Conservation (phyloP, 192 early-diverging fungal genomes). For the Pilaira anomala region DNA sequence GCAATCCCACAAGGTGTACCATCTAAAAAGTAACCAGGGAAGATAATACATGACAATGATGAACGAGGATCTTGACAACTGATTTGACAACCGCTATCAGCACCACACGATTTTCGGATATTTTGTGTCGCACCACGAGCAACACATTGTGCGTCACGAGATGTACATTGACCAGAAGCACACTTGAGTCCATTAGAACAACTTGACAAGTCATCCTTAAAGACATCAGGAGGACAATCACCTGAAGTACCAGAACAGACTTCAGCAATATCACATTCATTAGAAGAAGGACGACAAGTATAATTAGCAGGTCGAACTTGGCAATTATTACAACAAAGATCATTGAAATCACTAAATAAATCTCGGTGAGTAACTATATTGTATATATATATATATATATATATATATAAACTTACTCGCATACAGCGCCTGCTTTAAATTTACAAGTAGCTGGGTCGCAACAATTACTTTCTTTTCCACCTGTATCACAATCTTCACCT, state of each 20-base stretch:
- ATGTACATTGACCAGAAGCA: slow-evolving; percentile 75
- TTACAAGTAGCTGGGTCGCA: slow-evolving; percentile 82
- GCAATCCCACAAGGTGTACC: slow-evolving; percentile 72
- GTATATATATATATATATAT: not conserved
- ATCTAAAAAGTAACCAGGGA: slow-evolving; percentile 67
- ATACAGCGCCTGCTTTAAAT: slow-evolving; percentile 71
- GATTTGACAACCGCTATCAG: slow-evolving; percentile 2
- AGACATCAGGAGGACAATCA: slow-evolving; percentile 70
- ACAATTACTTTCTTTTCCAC: slow-evolving; percentile 73
- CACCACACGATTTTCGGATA: slow-evolving; percentile 61
- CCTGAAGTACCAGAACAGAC: slow-evolving; percentile 70
- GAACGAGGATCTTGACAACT: not conserved
- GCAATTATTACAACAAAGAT: slow-evolving; percentile 82
- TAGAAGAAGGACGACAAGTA: slow-evolving; percentile 74
- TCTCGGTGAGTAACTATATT: too few relatives aligned
- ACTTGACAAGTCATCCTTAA: slow-evolving; percentile 59
- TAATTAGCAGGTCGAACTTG: slow-evolving; percentile 53
- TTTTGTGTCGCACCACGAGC: slow-evolving; percentile 55
- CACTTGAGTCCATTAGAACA: slow-evolving; percentile 66
- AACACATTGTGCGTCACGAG: slow-evolving; percentile 67
- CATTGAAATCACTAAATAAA: slow-evolving; percentile 65
- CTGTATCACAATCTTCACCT: slow-evolving; percentile 93
- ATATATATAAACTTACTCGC: slow-evolving; percentile 65
- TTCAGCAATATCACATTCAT: slow-evolving; percentile 80
- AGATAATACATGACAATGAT: slow-evolving; percentile 42